A percentile compares a stretch with the other conserved stretches of the same genome.
phyloP scores from a whole-genome alignment of 352 stramenopile species.

The Phytophthora pseudosyringae region DNA sequence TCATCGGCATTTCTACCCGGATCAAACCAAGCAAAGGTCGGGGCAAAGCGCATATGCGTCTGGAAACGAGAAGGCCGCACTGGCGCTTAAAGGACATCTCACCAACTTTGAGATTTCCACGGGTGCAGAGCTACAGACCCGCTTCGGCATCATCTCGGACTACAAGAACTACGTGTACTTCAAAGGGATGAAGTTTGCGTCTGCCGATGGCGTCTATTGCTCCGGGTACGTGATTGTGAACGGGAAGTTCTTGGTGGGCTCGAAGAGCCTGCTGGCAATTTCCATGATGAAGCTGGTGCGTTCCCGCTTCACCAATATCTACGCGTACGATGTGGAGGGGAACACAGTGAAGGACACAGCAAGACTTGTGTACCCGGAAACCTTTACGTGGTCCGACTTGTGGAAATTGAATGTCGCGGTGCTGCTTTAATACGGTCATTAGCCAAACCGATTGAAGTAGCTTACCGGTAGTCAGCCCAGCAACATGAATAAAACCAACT shows the following conservation, averaged over 20 bases:
- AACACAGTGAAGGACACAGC: constrained; percentile 16
- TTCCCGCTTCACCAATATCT: constrained; percentile 11
- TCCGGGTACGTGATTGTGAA: constrained; percentile 22
- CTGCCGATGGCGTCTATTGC: constrained; percentile 17
- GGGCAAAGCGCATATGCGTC: constrained; percentile 12
- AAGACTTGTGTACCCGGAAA: constrained; percentile 13
- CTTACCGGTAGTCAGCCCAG: too few species aligned
- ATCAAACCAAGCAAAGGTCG: constrained; percentile 8
- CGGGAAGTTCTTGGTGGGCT: constrained; percentile 10
- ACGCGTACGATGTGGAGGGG: constrained; percentile 15
- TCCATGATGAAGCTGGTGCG: constrained; percentile 10
- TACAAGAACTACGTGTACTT: constrained; percentile 38
- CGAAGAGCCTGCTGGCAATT: constrained; percentile 9
- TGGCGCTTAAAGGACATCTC: constrained; percentile 18
- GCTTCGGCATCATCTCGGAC: constrained; percentile 43
- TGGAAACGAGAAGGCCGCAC: constrained; percentile 11
- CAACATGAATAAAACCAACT: too few species aligned
- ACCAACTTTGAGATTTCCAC: constrained; percentile 45
- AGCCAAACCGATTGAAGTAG: too few species aligned
- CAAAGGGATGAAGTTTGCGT: constrained; percentile 21
- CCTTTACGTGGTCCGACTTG: constrained; percentile 17
- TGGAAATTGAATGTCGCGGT: constrained; percentile 10
- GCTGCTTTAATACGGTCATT: neutral
- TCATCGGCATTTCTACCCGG: constrained; percentile 17
- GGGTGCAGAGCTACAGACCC: constrained; percentile 33